A percentile compares a stretch with the other conserved stretches of the same genome.
These are phyloP conservation scores for Lupinus albus DNA, from an alignment of 306 rosid genomes.

Conservation along the genomic window DNA sequence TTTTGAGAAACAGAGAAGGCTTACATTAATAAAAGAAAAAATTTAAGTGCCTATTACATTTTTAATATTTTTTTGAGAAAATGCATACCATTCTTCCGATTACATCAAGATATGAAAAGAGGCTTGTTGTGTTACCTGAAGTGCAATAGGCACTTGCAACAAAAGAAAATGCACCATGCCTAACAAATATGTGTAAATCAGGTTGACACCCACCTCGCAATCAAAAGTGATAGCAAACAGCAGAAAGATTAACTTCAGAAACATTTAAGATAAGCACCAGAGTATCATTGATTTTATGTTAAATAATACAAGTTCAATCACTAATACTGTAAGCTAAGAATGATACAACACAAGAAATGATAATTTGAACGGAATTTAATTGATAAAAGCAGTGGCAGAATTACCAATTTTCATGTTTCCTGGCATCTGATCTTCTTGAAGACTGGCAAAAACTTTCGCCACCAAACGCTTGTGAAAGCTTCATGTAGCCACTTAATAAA, in stretches of 20 bases:
- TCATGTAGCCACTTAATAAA: no score
- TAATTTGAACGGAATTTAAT: not conserved
- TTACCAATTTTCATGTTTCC: not conserved
- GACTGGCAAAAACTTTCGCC: no score
- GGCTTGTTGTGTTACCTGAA: conserved; percentile 10
- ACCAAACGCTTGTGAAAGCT: no score
- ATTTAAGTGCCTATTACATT: no score
- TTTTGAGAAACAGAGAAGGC: no score
- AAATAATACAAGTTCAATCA: not conserved
- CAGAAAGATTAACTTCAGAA: not conserved
- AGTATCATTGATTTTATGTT: not conserved
- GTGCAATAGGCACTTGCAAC: not conserved
- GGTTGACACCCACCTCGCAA: no score
- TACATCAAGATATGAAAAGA: not conserved
- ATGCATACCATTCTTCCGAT: not conserved
- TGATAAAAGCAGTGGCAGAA: not conserved
- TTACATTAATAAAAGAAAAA: no score
- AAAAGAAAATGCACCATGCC: conserved; percentile 6
- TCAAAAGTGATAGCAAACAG: not conserved
- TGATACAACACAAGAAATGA: conserved; percentile 33
- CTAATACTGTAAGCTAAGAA: not conserved
- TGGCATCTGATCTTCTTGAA: not conserved
- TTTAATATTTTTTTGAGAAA: no score
- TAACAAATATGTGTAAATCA: not conserved
- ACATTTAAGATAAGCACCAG: not conserved